phyloP scores from a whole-genome alignment of 306 rosid species.

The Casuarina glauca region DNA sequence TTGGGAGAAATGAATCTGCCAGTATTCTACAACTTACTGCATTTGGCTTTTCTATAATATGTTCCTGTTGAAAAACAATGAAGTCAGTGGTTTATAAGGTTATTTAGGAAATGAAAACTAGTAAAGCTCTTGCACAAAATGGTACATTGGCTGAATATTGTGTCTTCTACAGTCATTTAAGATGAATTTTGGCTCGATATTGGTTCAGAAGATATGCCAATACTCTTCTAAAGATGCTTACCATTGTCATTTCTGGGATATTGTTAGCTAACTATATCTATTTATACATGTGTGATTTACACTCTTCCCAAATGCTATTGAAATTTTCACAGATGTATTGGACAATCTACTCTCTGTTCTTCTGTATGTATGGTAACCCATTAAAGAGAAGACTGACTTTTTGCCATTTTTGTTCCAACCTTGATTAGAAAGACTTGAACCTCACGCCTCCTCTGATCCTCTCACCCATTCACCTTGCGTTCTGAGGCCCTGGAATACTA shows the following conservation, averaged over 20 bases:
- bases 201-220: neutral
- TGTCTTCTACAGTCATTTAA: neutral
- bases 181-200: neutral
- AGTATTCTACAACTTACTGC: neutral
- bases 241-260: neutral
- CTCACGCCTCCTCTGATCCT: neutral
- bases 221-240: neutral
- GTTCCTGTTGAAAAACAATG: neutral
- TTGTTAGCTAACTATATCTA: neutral
- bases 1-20: neutral
- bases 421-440: neutral
- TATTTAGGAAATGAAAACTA: constrained; percentile 1
- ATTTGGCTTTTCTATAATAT: neutral
- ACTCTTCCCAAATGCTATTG: neutral
- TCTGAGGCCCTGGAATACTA: neutral
- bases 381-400: neutral
- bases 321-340: neutral
- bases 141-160: neutral
- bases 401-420: neutral
- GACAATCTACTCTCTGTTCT: neutral
- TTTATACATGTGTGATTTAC: neutral
- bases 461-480: neutral
- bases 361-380: neutral
- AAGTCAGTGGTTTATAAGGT: neutral
- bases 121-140: neutral